A percentile compares a stretch with the other conserved stretches of the same genome.
Evolutionary conservation across 306 rosid genomes (phyloP).

Genomic region (Corylus heterophylla): DNA sequence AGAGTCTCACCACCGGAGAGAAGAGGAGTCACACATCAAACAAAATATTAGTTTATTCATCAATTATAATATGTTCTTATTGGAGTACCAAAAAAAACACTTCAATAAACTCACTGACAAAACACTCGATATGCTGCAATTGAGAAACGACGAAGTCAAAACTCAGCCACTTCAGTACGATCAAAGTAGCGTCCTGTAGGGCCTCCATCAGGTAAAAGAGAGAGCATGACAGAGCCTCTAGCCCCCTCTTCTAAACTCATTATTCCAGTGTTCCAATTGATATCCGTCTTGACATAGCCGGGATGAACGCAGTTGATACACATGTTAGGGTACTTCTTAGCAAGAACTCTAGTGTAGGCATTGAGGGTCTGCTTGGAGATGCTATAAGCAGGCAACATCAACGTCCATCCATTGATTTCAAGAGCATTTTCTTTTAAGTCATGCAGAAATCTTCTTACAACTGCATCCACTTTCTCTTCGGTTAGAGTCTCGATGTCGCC

Average conservation of each 20-base stretch:
- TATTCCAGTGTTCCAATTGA: conserved; percentile 52
- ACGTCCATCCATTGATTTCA: conserved; percentile 57
- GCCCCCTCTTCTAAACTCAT: conserved; percentile 51
- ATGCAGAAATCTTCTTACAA: conserved; percentile 38
- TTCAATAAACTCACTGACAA: no score
- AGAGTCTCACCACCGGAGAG: no score
- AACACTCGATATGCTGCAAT: no score
- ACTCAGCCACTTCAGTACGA: conserved; percentile 40
- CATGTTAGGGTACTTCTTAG: conserved; percentile 45
- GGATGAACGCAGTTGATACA: conserved; percentile 63
- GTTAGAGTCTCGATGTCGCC: conserved; percentile 36
- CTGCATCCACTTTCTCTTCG: conserved; percentile 52
- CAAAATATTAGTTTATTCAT: no score
- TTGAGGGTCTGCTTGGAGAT: conserved; percentile 52
- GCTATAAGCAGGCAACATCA: conserved; percentile 61
- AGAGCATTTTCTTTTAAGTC: conserved; percentile 46
- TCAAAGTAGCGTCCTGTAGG: conserved; percentile 53
- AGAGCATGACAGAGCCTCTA: conserved; percentile 46
- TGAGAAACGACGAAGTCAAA: conserved; percentile 12
- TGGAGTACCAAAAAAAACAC: no score
- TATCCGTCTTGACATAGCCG: conserved; percentile 50
- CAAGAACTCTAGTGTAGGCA: conserved; percentile 58
- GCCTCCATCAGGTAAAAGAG: conserved; percentile 46
- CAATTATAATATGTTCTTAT: no score
- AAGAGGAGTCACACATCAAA: no score